Conservation (phyloP, 352 stramenopile species). For the Pythium monospermum region DNA sequence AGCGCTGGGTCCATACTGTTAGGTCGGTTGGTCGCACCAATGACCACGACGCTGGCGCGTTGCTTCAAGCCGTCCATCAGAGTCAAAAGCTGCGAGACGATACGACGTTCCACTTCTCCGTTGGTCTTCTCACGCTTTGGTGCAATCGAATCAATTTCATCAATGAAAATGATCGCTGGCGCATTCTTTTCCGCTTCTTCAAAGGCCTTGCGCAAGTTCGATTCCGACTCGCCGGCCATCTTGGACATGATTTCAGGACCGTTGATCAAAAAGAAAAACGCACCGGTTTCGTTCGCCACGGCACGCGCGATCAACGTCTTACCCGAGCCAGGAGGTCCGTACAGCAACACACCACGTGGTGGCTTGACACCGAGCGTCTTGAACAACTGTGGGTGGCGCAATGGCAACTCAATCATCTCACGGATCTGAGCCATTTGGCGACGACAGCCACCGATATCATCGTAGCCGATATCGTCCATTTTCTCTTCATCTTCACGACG, state of each 20-base stretch:
- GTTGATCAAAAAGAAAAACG: slow-evolving; percentile 85
- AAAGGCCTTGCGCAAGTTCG: slow-evolving; percentile 74
- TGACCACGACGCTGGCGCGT: slow-evolving; percentile 93
- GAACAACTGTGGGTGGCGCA: slow-evolving; percentile 75
- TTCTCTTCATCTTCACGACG: slow-evolving; percentile 98
- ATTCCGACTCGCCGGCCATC: slow-evolving; percentile 88
- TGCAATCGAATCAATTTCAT: slow-evolving; percentile 87
- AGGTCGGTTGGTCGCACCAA: slow-evolving; percentile 96
- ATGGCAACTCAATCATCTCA: slow-evolving; percentile 88
- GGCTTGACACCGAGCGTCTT: slow-evolving; percentile 57
- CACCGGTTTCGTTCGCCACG: slow-evolving; percentile 62
- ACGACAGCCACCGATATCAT: slow-evolving; percentile 98
- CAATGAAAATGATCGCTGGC: slow-evolving; percentile 91
- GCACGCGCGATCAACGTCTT: slow-evolving; percentile 89
- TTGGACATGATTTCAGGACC: slow-evolving; percentile 85
- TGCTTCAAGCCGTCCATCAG: slow-evolving; percentile 97
- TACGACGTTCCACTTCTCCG: slow-evolving; percentile 53
- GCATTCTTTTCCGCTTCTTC: slow-evolving; percentile 65
- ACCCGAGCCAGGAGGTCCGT: slow-evolving; percentile 86
- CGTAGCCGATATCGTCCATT: slow-evolving; percentile 98
- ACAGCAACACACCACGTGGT: slow-evolving; percentile 81
- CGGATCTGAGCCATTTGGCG: slow-evolving; percentile 99
- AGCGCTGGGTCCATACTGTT: slow-evolving; percentile 98
- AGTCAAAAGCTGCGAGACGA: slow-evolving; percentile 84
- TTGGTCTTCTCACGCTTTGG: slow-evolving; percentile 73